These are phyloP conservation scores for Fagopyrum tataricum DNA, from an alignment of 148 eudicot genomes.

Conservation along the genomic window DNA sequence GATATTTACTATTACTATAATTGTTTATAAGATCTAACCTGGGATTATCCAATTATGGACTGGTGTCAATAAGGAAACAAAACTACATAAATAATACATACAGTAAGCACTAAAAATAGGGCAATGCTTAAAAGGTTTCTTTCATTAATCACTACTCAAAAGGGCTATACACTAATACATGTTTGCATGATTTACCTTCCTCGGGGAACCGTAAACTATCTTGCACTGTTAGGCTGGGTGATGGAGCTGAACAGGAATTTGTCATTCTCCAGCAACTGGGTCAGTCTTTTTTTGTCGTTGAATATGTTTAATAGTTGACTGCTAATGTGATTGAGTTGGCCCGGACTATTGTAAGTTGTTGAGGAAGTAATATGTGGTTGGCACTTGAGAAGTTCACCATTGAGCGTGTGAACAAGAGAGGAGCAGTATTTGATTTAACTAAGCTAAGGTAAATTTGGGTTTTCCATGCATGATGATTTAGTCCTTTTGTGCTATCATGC, in stretches of 20 bases:
- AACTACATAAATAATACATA: too few relatives aligned
- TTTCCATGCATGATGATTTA: too few relatives aligned
- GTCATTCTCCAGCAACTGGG: slow-evolving; percentile 79
- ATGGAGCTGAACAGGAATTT: slow-evolving; percentile 95
- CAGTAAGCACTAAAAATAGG: too few relatives aligned
- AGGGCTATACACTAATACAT: too few relatives aligned
- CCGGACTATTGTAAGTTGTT: not conserved
- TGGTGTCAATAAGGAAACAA: too few relatives aligned
- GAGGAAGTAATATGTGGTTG: slow-evolving; percentile 12
- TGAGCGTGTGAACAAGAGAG: slow-evolving; percentile 91
- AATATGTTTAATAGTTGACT: slow-evolving; percentile 8
- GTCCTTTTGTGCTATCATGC: not conserved
- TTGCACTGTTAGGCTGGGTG: slow-evolving; percentile 93
- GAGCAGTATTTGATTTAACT: slow-evolving; percentile 83
- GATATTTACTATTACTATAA: too few relatives aligned
- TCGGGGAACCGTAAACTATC: slow-evolving; percentile 84
- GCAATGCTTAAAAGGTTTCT: too few relatives aligned
- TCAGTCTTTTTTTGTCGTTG: too few relatives aligned
- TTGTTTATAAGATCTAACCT: too few relatives aligned
- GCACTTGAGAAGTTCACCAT: slow-evolving; percentile 88
- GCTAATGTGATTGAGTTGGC: not conserved
- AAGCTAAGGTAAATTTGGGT: slow-evolving; percentile 53
- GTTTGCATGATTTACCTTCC: too few relatives aligned
- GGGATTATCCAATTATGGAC: too few relatives aligned
- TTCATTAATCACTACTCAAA: too few relatives aligned